Percentiles rank a stretch among this genome's conserved stretches.
Evolutionary conservation across 129 eudicot genomes (phyloP).

Genomic region (Helianthus annuus): HanXRQr2.0-SUNRISE NC_035441.2:153961687-153962186

Average conservation of each 20-base stretch:
- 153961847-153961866: slow-evolving; percentile 47
- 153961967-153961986: slow-evolving; percentile 14
- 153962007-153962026: slow-evolving; percentile 9
- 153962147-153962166: too few species aligned
- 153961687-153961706: slow-evolving; percentile 52
- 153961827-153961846: slow-evolving; percentile 44
- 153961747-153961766: slow-evolving; percentile 31
- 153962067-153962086: slow-evolving; percentile 23
- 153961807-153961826: slow-evolving; percentile 71
- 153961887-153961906: slow-evolving; percentile 49
- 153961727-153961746: slow-evolving; percentile 60
- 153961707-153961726: slow-evolving; percentile 67
- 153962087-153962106: slow-evolving; percentile 33
- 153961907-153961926: slow-evolving; percentile 44
- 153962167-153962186: slow-evolving; percentile 23
- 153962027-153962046: slow-evolving; percentile 28
- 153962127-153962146: too few species aligned
- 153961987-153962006: slow-evolving; percentile 1
- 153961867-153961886: slow-evolving; percentile 48
- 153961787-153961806: slow-evolving; percentile 64
- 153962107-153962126: not conserved
- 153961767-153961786: slow-evolving; percentile 33
- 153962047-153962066: slow-evolving; percentile 15
- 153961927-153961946: slow-evolving; percentile 3
- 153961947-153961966: not conserved